Percentiles rank a stretch among this genome's conserved stretches.
phyloP scores from a whole-genome alignment of 2,329 filamentous ascomycete genomes.

The Drechmeria coniospora region DNA sequence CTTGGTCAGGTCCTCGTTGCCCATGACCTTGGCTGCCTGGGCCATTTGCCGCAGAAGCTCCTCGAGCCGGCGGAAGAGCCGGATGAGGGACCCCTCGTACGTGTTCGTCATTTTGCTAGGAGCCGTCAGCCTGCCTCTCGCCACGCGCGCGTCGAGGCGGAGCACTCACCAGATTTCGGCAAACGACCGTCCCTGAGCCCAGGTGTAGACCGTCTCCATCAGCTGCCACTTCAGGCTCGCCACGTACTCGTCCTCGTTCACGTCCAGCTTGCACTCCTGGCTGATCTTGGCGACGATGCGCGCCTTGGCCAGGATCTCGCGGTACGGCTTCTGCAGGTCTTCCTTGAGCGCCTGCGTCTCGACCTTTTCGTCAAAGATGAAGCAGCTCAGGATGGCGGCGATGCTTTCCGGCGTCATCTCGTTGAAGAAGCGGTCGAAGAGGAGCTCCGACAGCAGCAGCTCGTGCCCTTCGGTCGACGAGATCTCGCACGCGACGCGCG shows the following conservation, averaged over 20 bases:
- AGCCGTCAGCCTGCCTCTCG: neutral
- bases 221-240: constrained; percentile 82
- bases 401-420: constrained; percentile 78
- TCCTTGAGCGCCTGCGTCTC: constrained; percentile 66
- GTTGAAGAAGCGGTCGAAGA: constrained; percentile 98
- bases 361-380: constrained; percentile 95
- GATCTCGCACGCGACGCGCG: constrained; percentile 93
- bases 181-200: constrained; percentile 83
- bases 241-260: constrained; percentile 94
- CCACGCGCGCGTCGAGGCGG: neutral
- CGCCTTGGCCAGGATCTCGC: constrained; percentile 77
- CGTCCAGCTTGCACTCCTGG: constrained; percentile 77
- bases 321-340: constrained; percentile 71
- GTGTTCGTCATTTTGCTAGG: constrained; percentile 94
- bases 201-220: constrained; percentile 90
- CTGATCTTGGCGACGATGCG: constrained; percentile 83
- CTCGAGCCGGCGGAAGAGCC: constrained; percentile 87
- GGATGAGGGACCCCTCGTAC: constrained; percentile 92
- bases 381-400: constrained; percentile 76
- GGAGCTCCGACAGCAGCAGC: constrained; percentile 75
- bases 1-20: constrained; percentile 78
- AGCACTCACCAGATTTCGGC: constrained; percentile 77
- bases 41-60: constrained; percentile 91
- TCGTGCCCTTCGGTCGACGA: constrained; percentile 85
- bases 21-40: constrained; percentile 94